Evolutionary conservation across 2,329 filamentous ascomycete genomes (phyloP), one percentile per base, ranked within the genome.

Genomic region (Colletotrichum somersetense): DNA sequence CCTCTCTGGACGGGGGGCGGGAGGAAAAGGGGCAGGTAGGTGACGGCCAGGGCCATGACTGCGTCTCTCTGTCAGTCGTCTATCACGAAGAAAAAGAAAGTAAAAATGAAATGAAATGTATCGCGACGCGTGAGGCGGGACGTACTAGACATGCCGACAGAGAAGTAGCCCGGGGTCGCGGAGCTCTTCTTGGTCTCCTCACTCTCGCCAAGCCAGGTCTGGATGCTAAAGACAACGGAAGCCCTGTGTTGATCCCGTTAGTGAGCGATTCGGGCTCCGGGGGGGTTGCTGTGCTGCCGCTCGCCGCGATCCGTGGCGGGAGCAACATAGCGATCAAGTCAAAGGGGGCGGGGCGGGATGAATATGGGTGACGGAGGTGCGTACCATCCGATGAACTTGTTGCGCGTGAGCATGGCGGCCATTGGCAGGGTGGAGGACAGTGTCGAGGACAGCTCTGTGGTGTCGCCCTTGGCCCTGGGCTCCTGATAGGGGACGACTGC

Each of bases 391-490:
- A 92, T 84, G 78, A 89, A 96, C 88, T 93, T 93, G 85, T 97
- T 97, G 76, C 95, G 89, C 77, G 93, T 96, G 81, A 97, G 96
- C 88, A 97, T 97, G 75, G 95, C 95, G 71, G 94, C 95, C 96
- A 98, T 98, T 71, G 96, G 96, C 79, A 98, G 86, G 46, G 95
- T 97, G 79, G 92, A 96, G 38, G 88, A 85, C 67, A 91, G 79
- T 38, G 87, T 94, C 82, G 92, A 92, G 65, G 89, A 86, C 81
- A 97, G 89, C 79, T 97, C 95, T 75, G 88, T 85, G 74, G 85
- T 78, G 26, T 89, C 88, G 78, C 87, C 88, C 78, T 91, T 90
- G 77, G 89, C 85, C 61, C 87, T 85, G 55, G 94, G 94, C 77
- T 92, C 92, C 82, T 94, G 90, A 82, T 96, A 98, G 73, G 95